Evolutionary conservation across 2,329 filamentous ascomycete species (phyloP).

Genomic region (Aquanectria penicillioides): DNA sequence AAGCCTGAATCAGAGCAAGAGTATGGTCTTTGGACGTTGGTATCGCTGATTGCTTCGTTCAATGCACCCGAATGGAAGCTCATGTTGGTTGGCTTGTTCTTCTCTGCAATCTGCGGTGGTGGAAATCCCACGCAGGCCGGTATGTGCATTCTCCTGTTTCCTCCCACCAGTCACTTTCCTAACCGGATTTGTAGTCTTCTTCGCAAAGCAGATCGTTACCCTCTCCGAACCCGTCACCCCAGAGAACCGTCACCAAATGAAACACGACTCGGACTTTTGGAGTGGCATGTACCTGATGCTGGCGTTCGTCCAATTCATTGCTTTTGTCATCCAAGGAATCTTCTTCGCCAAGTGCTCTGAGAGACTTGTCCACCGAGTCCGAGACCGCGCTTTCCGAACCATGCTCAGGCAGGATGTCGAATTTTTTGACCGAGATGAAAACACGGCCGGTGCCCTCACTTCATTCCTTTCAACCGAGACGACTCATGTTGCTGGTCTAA

Average conservation of each 20-base stretch:
- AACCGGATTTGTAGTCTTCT: conserved; percentile 74
- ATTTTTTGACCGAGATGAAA: conserved; percentile 91
- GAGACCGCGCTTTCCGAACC: conserved; percentile 83
- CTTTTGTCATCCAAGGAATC: conserved; percentile 74
- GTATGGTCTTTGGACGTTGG: conserved; percentile 78
- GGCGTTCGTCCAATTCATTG: conserved; percentile 76
- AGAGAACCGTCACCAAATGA: conserved; percentile 64
- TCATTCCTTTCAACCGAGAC: conserved; percentile 91
- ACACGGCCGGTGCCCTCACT: conserved; percentile 88
- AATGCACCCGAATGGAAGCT: conserved; percentile 77
- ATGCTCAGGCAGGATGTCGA: conserved; percentile 93
- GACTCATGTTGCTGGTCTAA: conserved; percentile 87
- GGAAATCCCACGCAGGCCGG: conserved; percentile 72
- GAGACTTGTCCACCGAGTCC: conserved; percentile 82
- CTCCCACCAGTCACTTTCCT: not conserved
- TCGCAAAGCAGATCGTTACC: conserved; percentile 85
- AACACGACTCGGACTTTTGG: conserved; percentile 84
- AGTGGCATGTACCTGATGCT: conserved; percentile 89
- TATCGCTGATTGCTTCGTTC: conserved; percentile 83
- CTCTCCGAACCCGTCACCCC: conserved; percentile 66
- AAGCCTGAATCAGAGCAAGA: conserved; percentile 60
- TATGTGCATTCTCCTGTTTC: conserved; percentile 21
- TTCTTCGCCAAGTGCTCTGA: conserved; percentile 89
- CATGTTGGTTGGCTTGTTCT: conserved; percentile 79
- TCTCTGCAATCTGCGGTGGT: conserved; percentile 80